phyloP scores from a whole-genome alignment of 768 basidiomycete genomes.

The Candolleomyces efflorescens region DNA sequence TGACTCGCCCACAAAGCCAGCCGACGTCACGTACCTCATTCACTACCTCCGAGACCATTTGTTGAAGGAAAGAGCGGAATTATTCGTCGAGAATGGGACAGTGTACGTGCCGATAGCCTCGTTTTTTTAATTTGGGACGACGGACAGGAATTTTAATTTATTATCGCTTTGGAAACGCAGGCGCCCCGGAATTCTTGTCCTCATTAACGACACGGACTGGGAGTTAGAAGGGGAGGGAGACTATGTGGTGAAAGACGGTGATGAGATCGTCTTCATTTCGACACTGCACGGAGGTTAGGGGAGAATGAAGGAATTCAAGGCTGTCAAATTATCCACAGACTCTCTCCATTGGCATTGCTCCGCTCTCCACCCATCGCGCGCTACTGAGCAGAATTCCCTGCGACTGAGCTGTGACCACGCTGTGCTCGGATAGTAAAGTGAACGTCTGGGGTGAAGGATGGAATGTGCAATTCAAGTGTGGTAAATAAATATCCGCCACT shows the following conservation, averaged over 20 bases:
- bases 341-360: too few species aligned
- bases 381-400: too few species aligned
- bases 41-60: slow-evolving; percentile 71
- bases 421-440: too few species aligned
- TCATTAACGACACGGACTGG: slow-evolving; percentile 98
- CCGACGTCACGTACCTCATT: slow-evolving; percentile 75
- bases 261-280: slow-evolving; percentile 96
- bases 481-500: too few species aligned
- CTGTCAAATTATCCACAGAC: too few species aligned
- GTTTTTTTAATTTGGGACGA: background rate
- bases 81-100: slow-evolving; percentile 84
- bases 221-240: slow-evolving; percentile 94
- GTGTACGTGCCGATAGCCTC: slow-evolving; percentile 57
- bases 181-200: slow-evolving; percentile 92
- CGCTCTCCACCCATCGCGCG: too few species aligned
- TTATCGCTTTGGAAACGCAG: slow-evolving; percentile 34
- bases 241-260: slow-evolving; percentile 69
- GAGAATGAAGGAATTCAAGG: background rate
- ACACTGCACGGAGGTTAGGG: slow-evolving; percentile 89
- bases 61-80: slow-evolving; percentile 79
- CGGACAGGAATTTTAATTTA: background rate
- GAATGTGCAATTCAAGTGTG: too few species aligned
- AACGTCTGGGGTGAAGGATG: too few species aligned
- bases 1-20: slow-evolving; percentile 34
- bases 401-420: too few species aligned